Conservation (phyloP, 495 filamentous ascomycete genomes). For the Pyronema omphalodes region DNA sequence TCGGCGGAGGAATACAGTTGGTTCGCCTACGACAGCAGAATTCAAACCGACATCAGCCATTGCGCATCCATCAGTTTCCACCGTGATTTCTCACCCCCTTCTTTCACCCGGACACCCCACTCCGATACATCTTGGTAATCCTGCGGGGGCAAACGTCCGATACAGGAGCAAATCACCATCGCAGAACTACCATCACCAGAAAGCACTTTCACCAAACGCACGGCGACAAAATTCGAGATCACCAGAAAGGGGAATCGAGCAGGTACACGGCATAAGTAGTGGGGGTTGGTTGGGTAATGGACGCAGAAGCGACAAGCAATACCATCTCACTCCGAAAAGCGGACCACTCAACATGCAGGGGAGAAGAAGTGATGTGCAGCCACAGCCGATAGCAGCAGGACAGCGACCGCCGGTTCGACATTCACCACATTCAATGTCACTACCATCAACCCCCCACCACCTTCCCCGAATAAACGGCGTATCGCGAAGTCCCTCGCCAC, state of each 20-base stretch:
- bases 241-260: conserved; percentile 14
- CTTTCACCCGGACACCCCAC: conserved; percentile 14
- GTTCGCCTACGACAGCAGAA: conserved; percentile 18
- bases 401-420: conserved; percentile 12
- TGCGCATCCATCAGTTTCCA: conserved; percentile 4
- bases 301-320: conserved; percentile 18
- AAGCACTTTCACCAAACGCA: conserved; percentile 12
- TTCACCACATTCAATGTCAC: conserved; percentile 67
- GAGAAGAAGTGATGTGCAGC: conserved; percentile 3
- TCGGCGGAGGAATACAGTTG: conserved; percentile 18
- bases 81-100: conserved; percentile 12
- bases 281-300: conserved; percentile 22
- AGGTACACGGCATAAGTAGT: conserved; percentile 8
- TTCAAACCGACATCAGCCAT: conserved; percentile 10
- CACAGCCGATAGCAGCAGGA: conserved; percentile 16
- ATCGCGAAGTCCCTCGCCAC: conserved; percentile 75
- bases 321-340: conserved; percentile 17
- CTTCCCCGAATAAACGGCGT: conserved; percentile 56
- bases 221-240: conserved; percentile 20
- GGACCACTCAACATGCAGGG: conserved; percentile 18
- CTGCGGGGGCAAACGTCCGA: conserved; percentile 8
- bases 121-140: conserved; percentile 10
- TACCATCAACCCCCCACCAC: conserved; percentile 88
- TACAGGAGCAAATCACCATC: conserved; percentile 15
- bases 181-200: neutral